Base-by-base conservation (phyloP, 2,329 filamentous ascomycete genomes). In the Blastomyces percursus region DNA sequence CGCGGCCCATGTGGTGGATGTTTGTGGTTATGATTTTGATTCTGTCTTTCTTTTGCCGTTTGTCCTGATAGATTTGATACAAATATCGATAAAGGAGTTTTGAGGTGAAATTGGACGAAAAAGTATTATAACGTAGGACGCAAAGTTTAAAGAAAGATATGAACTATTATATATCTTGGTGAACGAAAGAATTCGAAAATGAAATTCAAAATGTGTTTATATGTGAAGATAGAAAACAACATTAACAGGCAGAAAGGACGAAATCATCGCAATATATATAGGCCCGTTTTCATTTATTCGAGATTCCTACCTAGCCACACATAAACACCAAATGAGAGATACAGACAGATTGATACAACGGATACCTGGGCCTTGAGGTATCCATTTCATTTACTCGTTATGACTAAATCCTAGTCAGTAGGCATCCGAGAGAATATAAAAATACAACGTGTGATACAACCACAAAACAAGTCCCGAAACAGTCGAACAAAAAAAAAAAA, bases 381-480 rank as follows among this genome's bases (percentile, higher is more conserved):
- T 46, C 14, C 42, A 48, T 59, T 57, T 44, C 19, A 44, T 44
- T 12, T 42, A 5, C 35, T 12, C 2, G n/a, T 21, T 57, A 6
- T 55, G 32, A 35, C 52, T 55, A 32, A 35, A 57, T 57, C 54
- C 32, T n/a, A 27, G 54, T 57, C n/a, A 27, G 54, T 21, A n/a
- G 21, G 42, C 54, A 57, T 55, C 52, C 30, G 52, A 19, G 35
- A 57, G 21, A 27, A 24, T 56, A 42, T 57, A 57, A 57, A 57
- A 57, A 57, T 57, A 57, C 40, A 57, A 57, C 42, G 54, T 4
- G 54, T 57, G 30, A 57, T 57, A 57, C 54, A 57, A 42, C 54
- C 54, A 57, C 54, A 57, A 57, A 57, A 57, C 30, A 30, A 38
- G 32, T 38, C 52, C 52, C 38, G 52, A 32, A 55, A 55, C 30